A percentile compares a stretch with the other conserved stretches of the same genome.
Conservation (phyloP, 371 early-diverging fungal genomes). For the Vairimorpha necatrix region DNA sequence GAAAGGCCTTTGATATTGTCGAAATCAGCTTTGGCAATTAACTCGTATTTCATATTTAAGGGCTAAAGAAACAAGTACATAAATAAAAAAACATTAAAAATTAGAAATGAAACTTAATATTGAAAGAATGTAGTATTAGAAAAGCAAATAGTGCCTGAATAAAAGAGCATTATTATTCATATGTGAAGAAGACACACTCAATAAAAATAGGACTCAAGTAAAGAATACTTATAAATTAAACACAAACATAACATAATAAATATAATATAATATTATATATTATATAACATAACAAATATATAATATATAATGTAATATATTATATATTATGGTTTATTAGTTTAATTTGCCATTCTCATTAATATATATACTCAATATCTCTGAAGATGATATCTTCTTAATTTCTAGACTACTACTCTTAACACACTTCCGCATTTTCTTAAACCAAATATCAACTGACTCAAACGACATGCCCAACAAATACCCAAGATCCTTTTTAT, state of each 20-base stretch:
- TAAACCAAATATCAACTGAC: not conserved
- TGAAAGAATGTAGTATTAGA: not conserved
- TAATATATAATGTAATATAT: too few relatives aligned
- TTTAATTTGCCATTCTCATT: not conserved
- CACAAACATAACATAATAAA: not conserved
- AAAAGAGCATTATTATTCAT: too few relatives aligned
- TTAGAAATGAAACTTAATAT: not conserved
- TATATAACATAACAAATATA: too few relatives aligned
- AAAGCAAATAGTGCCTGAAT: too few relatives aligned
- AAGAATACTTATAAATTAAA: not conserved
- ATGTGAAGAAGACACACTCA: too few relatives aligned
- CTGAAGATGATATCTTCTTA: not conserved
- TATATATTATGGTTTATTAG: too few relatives aligned
- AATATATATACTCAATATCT: not conserved
- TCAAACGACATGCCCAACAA: not conserved
- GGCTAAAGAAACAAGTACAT: not conserved
- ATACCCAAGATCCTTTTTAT: not conserved
- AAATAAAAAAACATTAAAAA: not conserved
- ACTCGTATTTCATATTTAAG: constrained; percentile 14
- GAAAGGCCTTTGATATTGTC: constrained; percentile 28
- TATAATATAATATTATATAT: not conserved
- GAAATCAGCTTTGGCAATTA: constrained; percentile 35
- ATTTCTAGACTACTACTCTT: not conserved
- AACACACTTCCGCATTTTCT: not conserved
- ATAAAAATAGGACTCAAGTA: too few relatives aligned